Percentiles rank a stretch among this genome's conserved stretches.
These are phyloP conservation scores for Syncephalastrum monosporum DNA, from an alignment of 371 early-diverging fungal species.

Conservation along the genomic window DNA sequence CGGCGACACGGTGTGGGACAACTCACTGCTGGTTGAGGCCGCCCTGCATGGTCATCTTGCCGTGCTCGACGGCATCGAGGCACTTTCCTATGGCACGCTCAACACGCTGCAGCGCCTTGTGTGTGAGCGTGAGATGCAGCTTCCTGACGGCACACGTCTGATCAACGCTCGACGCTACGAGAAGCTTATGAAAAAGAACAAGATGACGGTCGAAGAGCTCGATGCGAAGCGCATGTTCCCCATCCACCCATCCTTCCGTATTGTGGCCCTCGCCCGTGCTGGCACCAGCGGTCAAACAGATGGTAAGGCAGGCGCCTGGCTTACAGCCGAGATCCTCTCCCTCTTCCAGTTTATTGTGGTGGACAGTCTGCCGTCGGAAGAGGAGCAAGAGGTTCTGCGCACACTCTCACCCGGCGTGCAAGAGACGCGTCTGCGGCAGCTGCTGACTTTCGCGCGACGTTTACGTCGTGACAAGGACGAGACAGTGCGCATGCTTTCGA, in stretches of 20 bases:
- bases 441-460: constrained; percentile 64
- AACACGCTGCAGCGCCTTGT: constrained; percentile 70
- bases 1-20: constrained; percentile 80
- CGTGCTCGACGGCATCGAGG: constrained; percentile 77
- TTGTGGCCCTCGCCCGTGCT: constrained; percentile 72
- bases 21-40: constrained; percentile 73
- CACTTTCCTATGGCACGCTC: constrained; percentile 70
- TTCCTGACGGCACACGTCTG: constrained; percentile 75
- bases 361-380: constrained; percentile 60
- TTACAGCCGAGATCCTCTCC: constrained; percentile 69
- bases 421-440: constrained; percentile 48
- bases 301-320: constrained; percentile 63
- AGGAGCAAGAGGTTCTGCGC: constrained; percentile 62
- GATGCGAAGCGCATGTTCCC: constrained; percentile 52
- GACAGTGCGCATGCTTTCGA: constrained; percentile 59
- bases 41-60: constrained; percentile 74
- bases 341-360: constrained; percentile 79
- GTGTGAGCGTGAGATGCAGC: constrained; percentile 68
- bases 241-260: constrained; percentile 77
- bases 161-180: constrained; percentile 58
- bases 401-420: constrained; percentile 67
- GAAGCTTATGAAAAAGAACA: constrained; percentile 49
- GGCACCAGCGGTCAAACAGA: constrained; percentile 45
- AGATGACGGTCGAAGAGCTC: constrained; percentile 49
- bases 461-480: constrained; percentile 70